Evolutionary conservation across 805 yeast species (phyloP).

Genomic region (Candida lessepsii): DNA sequence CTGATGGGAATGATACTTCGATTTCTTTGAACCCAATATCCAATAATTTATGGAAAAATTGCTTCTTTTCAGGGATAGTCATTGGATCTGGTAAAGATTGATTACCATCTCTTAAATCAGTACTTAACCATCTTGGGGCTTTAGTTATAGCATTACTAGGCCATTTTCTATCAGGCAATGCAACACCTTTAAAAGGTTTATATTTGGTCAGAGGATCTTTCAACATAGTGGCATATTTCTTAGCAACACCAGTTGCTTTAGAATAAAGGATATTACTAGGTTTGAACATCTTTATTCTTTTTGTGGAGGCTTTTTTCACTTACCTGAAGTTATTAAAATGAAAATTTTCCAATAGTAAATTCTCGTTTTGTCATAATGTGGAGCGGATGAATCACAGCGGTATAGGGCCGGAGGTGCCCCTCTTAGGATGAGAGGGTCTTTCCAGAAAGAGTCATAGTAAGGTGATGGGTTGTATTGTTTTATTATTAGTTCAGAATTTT

Average conservation of each 20-base stretch:
- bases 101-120: conserved; percentile 80
- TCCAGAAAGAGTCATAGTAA: too few species aligned
- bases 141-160: conserved; percentile 63
- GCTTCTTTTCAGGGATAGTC: conserved; percentile 72
- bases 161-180: conserved; percentile 67
- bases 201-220: conserved; percentile 68
- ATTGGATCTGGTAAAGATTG: conserved; percentile 82
- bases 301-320: neutral
- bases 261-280: conserved; percentile 13
- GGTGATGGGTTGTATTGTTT: too few species aligned
- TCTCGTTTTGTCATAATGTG: conserved; percentile 8
- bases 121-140: conserved; percentile 79
- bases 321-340: conserved; percentile 1
- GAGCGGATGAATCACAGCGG: conserved; percentile 12
- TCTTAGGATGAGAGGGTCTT: neutral
- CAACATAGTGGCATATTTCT: conserved; percentile 46
- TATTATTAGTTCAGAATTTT: too few species aligned
- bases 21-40: conserved; percentile 79
- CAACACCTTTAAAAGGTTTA: conserved; percentile 51
- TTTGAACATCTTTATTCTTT: conserved; percentile 16
- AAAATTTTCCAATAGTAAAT: conserved; percentile 6
- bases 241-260: conserved; percentile 12
- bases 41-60: conserved; percentile 67
- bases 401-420: conserved; percentile 8
- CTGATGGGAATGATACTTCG: conserved; percentile 79